These are phyloP conservation scores for Purpureocillium lavendulum DNA, from an alignment of 2,329 filamentous ascomycete species.

Conservation along the genomic window DNA sequence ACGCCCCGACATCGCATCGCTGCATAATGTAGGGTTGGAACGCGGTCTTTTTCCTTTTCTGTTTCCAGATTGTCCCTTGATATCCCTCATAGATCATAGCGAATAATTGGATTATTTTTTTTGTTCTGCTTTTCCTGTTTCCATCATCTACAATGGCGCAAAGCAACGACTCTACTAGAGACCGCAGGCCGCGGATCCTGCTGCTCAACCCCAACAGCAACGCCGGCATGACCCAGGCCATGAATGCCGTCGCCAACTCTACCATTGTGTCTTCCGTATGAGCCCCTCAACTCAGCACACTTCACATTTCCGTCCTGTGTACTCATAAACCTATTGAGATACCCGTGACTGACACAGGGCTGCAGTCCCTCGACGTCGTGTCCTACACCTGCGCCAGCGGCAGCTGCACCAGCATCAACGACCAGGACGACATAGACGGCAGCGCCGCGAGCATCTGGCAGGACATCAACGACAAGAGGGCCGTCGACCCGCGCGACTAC, in stretches of 20 bases:
- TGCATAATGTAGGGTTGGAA: no score
- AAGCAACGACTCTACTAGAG: neutral
- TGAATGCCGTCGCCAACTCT: constrained; percentile 28
- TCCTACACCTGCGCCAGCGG: constrained; percentile 58
- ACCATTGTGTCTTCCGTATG: constrained; percentile 18
- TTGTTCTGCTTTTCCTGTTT: no score
- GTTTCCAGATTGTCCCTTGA: no score
- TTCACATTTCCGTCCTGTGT: no score
- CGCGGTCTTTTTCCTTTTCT: no score
- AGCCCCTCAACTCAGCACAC: no score
- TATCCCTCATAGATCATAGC: no score
- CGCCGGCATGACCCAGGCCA: constrained; percentile 58
- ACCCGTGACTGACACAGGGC: no score
- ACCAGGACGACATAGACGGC: constrained; percentile 55
- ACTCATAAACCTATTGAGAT: no score
- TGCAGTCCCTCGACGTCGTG: constrained; percentile 41
- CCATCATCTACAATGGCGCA: neutral
- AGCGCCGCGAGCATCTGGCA: constrained; percentile 56
- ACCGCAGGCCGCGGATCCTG: constrained; percentile 37
- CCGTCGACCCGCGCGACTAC: constrained; percentile 35
- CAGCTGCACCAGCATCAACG: constrained; percentile 63
- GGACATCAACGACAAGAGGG: constrained; percentile 32
- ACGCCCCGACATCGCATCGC: no score
- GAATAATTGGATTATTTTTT: no score
- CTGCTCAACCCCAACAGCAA: constrained; percentile 78